phyloP scores from a whole-genome alignment of 768 basidiomycete species.

The Amyloporia xantha region DNA sequence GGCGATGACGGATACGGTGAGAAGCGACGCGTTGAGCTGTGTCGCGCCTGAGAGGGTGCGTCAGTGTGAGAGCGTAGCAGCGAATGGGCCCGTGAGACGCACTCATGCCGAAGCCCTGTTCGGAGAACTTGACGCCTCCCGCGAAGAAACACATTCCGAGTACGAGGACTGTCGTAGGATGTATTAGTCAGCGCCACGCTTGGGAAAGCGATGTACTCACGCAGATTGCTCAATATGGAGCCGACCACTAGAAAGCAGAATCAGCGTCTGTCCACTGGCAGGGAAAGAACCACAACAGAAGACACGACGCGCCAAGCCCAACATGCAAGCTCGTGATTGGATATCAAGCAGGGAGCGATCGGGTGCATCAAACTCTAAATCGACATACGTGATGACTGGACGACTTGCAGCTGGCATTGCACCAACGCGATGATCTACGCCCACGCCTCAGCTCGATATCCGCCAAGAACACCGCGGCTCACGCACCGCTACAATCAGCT shows the following conservation, averaged over 20 bases:
- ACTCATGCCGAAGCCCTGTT: constrained; percentile 76
- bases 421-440: constrained; percentile 39
- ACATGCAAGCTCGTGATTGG: not conserved
- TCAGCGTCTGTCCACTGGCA: no score
- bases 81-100: constrained; percentile 23
- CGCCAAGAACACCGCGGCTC: not conserved
- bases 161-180: constrained; percentile 34
- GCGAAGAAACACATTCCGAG: constrained; percentile 91
- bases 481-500: constrained; percentile 36
- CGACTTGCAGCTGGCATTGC: constrained; percentile 38
- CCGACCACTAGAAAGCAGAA: constrained; percentile 31
- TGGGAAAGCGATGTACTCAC: constrained; percentile 19
- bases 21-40: constrained; percentile 68
- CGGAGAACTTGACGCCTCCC: constrained; percentile 69
- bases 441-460: constrained; percentile 1
- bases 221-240: constrained; percentile 39
- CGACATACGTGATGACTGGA: constrained; percentile 38
- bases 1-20: constrained; percentile 76
- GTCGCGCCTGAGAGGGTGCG: constrained; percentile 38
- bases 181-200: not conserved
- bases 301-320: no score
- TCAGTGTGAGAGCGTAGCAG: not conserved
- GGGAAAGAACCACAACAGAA: no score
- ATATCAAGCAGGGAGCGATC: not conserved
- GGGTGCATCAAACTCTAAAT: not conserved